phyloP scores from a whole-genome alignment of 2,329 filamentous ascomycete genomes.

The Stachybotrys echinatus region DNA sequence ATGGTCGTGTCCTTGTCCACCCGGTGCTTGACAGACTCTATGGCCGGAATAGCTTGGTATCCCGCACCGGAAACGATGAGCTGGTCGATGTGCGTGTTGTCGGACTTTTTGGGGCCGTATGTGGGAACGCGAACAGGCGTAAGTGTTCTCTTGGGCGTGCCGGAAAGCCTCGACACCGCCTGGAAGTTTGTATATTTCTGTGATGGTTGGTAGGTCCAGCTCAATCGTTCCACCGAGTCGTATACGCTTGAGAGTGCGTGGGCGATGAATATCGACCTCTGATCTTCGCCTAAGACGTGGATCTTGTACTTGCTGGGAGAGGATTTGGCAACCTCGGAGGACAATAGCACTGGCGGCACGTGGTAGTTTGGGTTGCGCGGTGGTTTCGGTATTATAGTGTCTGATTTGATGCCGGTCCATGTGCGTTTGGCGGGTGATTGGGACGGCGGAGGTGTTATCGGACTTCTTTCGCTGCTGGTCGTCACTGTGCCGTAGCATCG shows the following conservation, averaged over 20 bases:
- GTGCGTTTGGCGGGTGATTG: too few relatives aligned
- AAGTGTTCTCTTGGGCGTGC: constrained; percentile 2
- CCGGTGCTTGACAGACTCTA: constrained; percentile 58
- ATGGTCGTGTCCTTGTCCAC: constrained; percentile 66
- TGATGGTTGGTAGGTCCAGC: constrained; percentile 16
- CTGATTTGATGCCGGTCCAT: too few relatives aligned
- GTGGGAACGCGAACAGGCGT: not conserved
- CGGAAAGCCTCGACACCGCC: constrained; percentile 4
- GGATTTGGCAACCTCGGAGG: constrained; percentile 22
- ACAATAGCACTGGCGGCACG: constrained; percentile 30
- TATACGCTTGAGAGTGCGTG: constrained; percentile 35
- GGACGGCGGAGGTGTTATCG: too few relatives aligned
- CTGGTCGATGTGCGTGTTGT: constrained; percentile 57
- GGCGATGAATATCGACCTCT: constrained; percentile 33
- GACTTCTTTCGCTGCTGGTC: constrained; percentile 3
- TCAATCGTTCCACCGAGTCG: constrained; percentile 31
- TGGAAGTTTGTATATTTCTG: constrained; percentile 26
- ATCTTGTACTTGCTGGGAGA: constrained; percentile 29
- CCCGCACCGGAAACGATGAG: constrained; percentile 60
- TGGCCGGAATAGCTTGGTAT: constrained; percentile 50
- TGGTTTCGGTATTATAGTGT: not conserved
- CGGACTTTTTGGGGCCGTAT: constrained; percentile 8
- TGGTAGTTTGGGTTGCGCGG: constrained; percentile 14
- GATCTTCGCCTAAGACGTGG: constrained; percentile 36
- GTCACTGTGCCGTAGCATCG: constrained; percentile 24